Conservation (phyloP, 2,329 filamentous ascomycete genomes). For the Mollisiaceae sp. region DNA sequence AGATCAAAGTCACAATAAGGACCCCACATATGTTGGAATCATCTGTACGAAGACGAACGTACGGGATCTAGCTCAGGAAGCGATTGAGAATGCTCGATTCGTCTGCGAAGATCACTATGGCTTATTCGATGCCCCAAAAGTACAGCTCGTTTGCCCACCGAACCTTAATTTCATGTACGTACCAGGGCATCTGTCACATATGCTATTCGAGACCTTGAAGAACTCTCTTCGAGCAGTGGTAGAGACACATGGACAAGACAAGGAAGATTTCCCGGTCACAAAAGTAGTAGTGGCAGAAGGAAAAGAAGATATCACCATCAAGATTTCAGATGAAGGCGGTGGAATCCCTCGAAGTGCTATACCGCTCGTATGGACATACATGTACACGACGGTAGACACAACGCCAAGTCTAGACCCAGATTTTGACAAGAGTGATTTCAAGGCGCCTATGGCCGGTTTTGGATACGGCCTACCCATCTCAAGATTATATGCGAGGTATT, state of each 20-base stretch:
- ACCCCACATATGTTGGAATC: slow-evolving; percentile 95
- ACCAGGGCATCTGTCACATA: slow-evolving; percentile 96
- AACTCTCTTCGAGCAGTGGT: slow-evolving; percentile 97
- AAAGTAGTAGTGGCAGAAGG: slow-evolving; percentile 98
- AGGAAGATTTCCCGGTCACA: slow-evolving; percentile 93
- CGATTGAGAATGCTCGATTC: slow-evolving; percentile 98
- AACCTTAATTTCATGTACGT: slow-evolving; percentile 99
- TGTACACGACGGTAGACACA: slow-evolving; percentile 98
- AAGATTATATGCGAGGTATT: slow-evolving; percentile 92
- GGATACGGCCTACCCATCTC: slow-evolving; percentile 97
- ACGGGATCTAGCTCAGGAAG: slow-evolving; percentile 90
- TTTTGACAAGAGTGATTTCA: slow-evolving; percentile 99
- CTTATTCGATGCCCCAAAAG: slow-evolving; percentile 93
- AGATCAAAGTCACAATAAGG: slow-evolving; percentile 86
- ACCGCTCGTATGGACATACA: slow-evolving; percentile 99
- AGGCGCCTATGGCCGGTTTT: slow-evolving; percentile 98
- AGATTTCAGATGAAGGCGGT: slow-evolving; percentile 94
- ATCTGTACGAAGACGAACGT: slow-evolving; percentile 99
- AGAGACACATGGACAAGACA: slow-evolving; percentile 92
- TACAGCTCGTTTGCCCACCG: slow-evolving; percentile 94
- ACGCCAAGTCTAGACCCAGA: slow-evolving; percentile 95
- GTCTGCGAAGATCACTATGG: slow-evolving; percentile 99
- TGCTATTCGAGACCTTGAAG: slow-evolving; percentile 99
- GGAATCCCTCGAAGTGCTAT: slow-evolving; percentile 93
- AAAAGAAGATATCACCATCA: slow-evolving; percentile 98